Conservation (phyloP, 345 rosid species). For the Bruguiera parviflora region DNA sequence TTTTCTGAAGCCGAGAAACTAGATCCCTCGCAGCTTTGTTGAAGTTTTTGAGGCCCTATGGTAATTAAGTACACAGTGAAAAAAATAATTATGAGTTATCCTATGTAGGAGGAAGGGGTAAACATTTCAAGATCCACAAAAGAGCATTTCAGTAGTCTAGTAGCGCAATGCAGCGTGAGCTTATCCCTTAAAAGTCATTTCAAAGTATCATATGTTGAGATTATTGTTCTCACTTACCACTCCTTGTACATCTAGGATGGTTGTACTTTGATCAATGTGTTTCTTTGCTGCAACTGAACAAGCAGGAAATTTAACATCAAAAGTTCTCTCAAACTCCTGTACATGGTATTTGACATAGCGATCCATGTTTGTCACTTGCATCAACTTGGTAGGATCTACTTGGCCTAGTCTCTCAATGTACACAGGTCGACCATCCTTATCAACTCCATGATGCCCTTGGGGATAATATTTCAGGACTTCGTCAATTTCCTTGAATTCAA, state of each 20-base stretch:
- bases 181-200: not conserved
- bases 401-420: slow-evolving; percentile 84
- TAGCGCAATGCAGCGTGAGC: not conserved
- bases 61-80: slow-evolving; percentile 5
- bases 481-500: slow-evolving; percentile 62
- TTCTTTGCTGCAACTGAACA: slow-evolving; percentile 82
- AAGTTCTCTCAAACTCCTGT: slow-evolving; percentile 84
- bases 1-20: slow-evolving; percentile 69
- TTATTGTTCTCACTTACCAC: slow-evolving; percentile 57
- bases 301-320: slow-evolving; percentile 73
- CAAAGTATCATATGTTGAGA: not conserved
- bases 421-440: slow-evolving; percentile 84
- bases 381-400: slow-evolving; percentile 78
- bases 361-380: slow-evolving; percentile 94
- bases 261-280: slow-evolving; percentile 94
- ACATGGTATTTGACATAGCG: slow-evolving; percentile 91
- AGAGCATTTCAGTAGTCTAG: not conserved
- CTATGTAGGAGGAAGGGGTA: not conserved
- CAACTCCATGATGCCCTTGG: slow-evolving; percentile 94
- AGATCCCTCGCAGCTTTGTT: slow-evolving; percentile 92
- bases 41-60: slow-evolving; percentile 84
- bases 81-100: too few species aligned
- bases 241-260: slow-evolving; percentile 96
- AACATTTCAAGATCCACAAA: not conserved
- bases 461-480: slow-evolving; percentile 76